Percentiles rank a stretch among this genome's conserved stretches.
These are phyloP conservation scores for Uromyces viciae-fabae DNA, from an alignment of 1,284 basidiomycete species.

Conservation along the genomic window DNA sequence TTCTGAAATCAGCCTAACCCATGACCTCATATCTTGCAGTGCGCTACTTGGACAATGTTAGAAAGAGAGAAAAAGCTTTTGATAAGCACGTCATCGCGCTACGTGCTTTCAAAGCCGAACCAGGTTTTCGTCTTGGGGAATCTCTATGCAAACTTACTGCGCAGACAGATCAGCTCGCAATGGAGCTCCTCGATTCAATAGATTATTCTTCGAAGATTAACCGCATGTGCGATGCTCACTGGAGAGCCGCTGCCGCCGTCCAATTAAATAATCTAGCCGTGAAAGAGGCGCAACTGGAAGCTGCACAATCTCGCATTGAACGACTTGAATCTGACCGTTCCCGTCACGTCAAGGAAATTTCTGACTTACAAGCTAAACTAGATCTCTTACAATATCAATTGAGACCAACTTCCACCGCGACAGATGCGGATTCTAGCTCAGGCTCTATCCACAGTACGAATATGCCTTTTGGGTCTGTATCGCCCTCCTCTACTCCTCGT, in stretches of 20 bases:
- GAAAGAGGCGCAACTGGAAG: constrained; percentile 18
- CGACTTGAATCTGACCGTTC: constrained; percentile 19
- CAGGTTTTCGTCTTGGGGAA: constrained; percentile 22
- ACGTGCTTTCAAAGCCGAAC: constrained; percentile 21
- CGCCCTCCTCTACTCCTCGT: constrained; percentile 15
- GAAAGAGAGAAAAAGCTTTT: constrained; percentile 29
- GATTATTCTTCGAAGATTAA: constrained; percentile 21
- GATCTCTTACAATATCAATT: constrained; percentile 7
- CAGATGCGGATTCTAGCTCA: background rate
- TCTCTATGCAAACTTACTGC: constrained; percentile 11
- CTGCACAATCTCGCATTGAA: constrained; percentile 1
- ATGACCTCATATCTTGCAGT: too few species aligned
- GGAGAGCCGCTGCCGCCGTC: constrained; percentile 32
- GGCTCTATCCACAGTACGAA: background rate
- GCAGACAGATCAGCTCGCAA: constrained; percentile 11
- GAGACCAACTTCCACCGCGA: background rate
- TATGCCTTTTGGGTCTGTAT: background rate
- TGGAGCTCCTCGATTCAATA: background rate
- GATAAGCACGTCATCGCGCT: constrained; percentile 7
- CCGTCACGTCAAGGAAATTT: constrained; percentile 15
- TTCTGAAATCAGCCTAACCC: too few species aligned
- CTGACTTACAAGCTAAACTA: constrained; percentile 19
- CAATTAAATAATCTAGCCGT: constrained; percentile 7
- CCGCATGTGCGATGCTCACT: constrained; percentile 27
- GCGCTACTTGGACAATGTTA: background rate